These are phyloP conservation scores for Amanita rimosa DNA, from an alignment of 768 basidiomycete genomes.

Conservation along the genomic window DNA sequence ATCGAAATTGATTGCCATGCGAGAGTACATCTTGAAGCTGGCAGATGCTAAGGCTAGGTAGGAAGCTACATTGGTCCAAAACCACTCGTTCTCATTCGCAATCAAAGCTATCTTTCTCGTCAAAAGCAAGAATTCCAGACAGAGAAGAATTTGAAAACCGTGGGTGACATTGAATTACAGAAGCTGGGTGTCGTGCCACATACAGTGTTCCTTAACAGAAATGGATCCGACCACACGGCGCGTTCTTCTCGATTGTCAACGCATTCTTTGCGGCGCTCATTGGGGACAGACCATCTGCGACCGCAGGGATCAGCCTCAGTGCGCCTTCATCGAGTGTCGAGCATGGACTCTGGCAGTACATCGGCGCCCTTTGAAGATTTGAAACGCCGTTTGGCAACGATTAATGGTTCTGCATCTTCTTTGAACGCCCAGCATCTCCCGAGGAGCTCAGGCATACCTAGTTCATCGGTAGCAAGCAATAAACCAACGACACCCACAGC, in stretches of 20 bases:
- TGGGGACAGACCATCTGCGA: slow-evolving; percentile 16
- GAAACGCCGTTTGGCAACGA: slow-evolving; percentile 59
- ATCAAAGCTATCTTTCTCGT: slow-evolving; percentile 53
- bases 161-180: slow-evolving; percentile 65
- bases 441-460: not conserved
- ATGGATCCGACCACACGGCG: slow-evolving; percentile 23
- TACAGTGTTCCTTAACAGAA: slow-evolving; percentile 77
- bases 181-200: slow-evolving; percentile 86
- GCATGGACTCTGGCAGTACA: slow-evolving; percentile 30
- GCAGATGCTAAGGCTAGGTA: slow-evolving; percentile 73
- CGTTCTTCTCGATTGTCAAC: slow-evolving; percentile 29
- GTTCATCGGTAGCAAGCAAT: slow-evolving; percentile 14
- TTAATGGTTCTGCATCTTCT: slow-evolving; percentile 65
- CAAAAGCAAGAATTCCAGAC: slow-evolving; percentile 50
- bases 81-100: not conserved
- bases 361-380: slow-evolving; percentile 71
- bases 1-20: slow-evolving; percentile 75
- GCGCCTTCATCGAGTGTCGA: slow-evolving; percentile 34
- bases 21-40: slow-evolving; percentile 80
- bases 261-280: slow-evolving; percentile 27
- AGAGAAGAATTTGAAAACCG: slow-evolving; percentile 51
- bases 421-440: slow-evolving; percentile 28
- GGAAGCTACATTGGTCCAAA: slow-evolving; percentile 6
- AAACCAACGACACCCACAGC: slow-evolving; percentile 14
- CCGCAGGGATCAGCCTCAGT: slow-evolving; percentile 41